Conservation (phyloP, 345 rosid species). For the Pelargonium nanum region DNA sequence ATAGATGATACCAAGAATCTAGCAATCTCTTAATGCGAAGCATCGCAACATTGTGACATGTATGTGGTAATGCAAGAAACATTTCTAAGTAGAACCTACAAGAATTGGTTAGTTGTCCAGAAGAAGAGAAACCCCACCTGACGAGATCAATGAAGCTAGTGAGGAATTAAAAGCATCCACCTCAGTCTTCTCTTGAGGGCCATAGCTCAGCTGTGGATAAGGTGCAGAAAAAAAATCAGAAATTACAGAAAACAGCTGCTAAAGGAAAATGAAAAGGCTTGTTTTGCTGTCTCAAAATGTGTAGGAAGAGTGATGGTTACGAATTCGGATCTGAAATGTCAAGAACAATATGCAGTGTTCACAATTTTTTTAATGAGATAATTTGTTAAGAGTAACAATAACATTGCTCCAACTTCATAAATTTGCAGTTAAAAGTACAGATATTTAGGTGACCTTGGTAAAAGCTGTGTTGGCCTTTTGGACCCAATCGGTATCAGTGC, state of each 20-base stretch:
- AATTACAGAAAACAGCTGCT: neutral
- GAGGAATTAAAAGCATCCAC: slow-evolving; percentile 75
- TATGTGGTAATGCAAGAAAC: no score
- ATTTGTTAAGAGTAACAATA: neutral
- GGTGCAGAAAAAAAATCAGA: slow-evolving; percentile 5
- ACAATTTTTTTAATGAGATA: neutral
- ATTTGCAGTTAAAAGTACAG: neutral
- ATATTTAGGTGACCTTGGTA: slow-evolving; percentile 40
- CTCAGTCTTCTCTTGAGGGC: slow-evolving; percentile 55
- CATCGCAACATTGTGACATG: no score
- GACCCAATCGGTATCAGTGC: slow-evolving; percentile 63
- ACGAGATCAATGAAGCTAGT: slow-evolving; percentile 62
- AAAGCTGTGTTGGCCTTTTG: slow-evolving; percentile 58
- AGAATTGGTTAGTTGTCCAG: neutral
- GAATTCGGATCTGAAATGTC: neutral
- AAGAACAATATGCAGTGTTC: neutral
- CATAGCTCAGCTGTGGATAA: slow-evolving; percentile 50
- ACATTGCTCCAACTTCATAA: neutral
- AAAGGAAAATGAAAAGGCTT: neutral
- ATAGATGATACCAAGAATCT: no score
- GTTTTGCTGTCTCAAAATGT: neutral
- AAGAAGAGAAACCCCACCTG: slow-evolving; percentile 32
- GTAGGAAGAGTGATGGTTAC: neutral
- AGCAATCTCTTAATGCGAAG: no score
- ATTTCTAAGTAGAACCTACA: neutral